Percentiles rank a stretch among this genome's conserved stretches.
Evolutionary conservation across 2,329 filamentous ascomycete species (phyloP).

Genomic region (Ophiocordyceps sinensis): DNA sequence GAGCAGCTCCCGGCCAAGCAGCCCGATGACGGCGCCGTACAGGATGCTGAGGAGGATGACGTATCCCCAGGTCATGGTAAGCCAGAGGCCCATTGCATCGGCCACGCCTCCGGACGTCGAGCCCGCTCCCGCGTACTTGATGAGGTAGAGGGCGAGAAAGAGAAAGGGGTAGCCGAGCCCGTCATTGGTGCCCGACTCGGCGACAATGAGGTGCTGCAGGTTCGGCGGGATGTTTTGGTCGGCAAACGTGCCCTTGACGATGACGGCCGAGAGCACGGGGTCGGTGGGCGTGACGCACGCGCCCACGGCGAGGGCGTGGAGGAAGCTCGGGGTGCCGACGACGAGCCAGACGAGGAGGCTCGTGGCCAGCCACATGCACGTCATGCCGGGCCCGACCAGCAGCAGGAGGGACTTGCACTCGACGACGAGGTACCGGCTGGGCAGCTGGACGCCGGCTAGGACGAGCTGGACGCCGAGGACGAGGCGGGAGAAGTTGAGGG

Average conservation of each 20-base stretch:
- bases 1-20: constrained; percentile 66
- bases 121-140: constrained; percentile 55
- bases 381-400: constrained; percentile 74
- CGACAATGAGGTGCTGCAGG: constrained; percentile 66
- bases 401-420: constrained; percentile 66
- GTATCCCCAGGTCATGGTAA: constrained; percentile 75
- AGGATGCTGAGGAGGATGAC: constrained; percentile 63
- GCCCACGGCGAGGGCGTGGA: constrained; percentile 67
- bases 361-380: constrained; percentile 73
- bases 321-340: constrained; percentile 54
- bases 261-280: constrained; percentile 73
- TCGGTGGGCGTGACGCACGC: constrained; percentile 90
- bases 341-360: constrained; percentile 65
- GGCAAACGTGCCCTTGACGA: constrained; percentile 87
- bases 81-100: constrained; percentile 65
- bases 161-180: constrained; percentile 81
- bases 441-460: constrained; percentile 75
- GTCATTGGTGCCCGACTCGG: constrained; percentile 80
- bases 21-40: constrained; percentile 67
- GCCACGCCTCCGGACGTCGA: constrained; percentile 44
- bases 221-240: constrained; percentile 76
- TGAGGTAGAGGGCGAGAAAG: constrained; percentile 70
- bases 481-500: constrained; percentile 70
- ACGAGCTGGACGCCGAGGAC: constrained; percentile 86
- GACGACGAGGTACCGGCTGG: constrained; percentile 61